Conservation (phyloP, 1,284 basidiomycete genomes). For the Austropuccinia psidii region DNA sequence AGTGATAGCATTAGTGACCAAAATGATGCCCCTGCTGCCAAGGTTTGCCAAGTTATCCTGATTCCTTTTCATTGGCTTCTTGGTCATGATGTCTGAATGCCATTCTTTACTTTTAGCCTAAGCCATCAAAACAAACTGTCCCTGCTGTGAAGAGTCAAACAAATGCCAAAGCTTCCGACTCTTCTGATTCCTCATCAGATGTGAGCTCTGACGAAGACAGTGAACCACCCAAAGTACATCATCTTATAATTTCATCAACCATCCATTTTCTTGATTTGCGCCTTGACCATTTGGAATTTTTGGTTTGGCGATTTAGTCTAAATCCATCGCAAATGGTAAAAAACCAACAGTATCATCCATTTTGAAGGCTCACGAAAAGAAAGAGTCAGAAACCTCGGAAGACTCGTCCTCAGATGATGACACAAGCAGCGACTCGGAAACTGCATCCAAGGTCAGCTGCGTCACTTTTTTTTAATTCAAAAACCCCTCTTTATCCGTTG, state of each 20-base stretch:
- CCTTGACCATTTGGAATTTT: no score
- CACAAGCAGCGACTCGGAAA: neutral
- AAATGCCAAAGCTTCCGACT: neutral
- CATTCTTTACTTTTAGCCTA: neutral
- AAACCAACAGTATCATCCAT: no score
- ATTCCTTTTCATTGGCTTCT: neutral
- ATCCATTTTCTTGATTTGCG: no score
- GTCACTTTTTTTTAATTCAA: neutral
- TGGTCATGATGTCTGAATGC: neutral
- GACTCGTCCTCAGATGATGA: slow-evolving; percentile 16
- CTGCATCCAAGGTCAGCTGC: neutral
- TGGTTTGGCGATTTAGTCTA: no score
- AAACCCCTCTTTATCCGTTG: neutral
- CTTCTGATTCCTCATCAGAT: slow-evolving; percentile 5
- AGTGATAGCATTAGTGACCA: slow-evolving; percentile 7
- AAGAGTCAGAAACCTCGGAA: neutral
- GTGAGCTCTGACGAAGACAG: neutral
- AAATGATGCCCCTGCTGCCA: neutral
- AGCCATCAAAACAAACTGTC: neutral
- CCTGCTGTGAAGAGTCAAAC: neutral
- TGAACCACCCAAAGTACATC: neutral
- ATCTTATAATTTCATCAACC: neutral
- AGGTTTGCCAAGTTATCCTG: neutral
- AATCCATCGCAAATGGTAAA: no score
- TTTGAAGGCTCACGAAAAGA: no score